phyloP scores from a whole-genome alignment of 345 rosid genomes.

The Alliaria petiolata region DNA sequence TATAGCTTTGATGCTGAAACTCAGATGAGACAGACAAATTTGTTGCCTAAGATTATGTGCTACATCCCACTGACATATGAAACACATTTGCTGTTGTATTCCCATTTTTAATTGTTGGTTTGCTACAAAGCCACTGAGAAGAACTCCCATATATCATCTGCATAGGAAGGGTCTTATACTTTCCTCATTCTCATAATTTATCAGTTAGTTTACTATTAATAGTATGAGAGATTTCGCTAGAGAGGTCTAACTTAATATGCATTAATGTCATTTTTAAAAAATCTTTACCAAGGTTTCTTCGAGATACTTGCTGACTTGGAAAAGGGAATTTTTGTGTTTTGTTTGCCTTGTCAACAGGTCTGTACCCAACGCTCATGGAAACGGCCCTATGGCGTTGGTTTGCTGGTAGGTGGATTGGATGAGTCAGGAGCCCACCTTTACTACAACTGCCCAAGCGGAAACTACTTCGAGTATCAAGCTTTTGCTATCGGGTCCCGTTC shows the following conservation, averaged over 20 bases:
- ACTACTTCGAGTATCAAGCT: constrained; percentile 96
- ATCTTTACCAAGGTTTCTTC: not conserved
- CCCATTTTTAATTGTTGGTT: not conserved
- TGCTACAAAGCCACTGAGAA: not conserved
- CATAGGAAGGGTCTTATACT: too few species aligned
- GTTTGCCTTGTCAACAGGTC: constrained; percentile 52
- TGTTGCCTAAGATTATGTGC: too few species aligned
- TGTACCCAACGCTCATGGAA: constrained; percentile 99
- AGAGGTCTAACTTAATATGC: not conserved
- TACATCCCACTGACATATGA: not conserved
- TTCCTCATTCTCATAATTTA: too few species aligned
- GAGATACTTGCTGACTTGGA: not conserved
- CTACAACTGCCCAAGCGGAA: constrained; percentile 98
- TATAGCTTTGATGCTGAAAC: too few species aligned
- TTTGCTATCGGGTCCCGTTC: constrained; percentile 98
- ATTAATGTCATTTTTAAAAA: not conserved
- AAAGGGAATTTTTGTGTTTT: constrained; percentile 6
- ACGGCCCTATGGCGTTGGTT: constrained; percentile 94
- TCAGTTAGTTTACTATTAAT: not conserved
- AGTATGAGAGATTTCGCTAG: not conserved
- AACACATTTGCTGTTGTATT: not conserved
- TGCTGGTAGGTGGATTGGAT: constrained; percentile 89
- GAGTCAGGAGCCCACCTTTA: constrained; percentile 96
- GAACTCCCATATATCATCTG: not conserved
- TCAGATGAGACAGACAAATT: too few species aligned